These are phyloP conservation scores for Neostapfia colusana DNA, from an alignment of 176 grass and related monocot species.

Conservation along the genomic window DNA sequence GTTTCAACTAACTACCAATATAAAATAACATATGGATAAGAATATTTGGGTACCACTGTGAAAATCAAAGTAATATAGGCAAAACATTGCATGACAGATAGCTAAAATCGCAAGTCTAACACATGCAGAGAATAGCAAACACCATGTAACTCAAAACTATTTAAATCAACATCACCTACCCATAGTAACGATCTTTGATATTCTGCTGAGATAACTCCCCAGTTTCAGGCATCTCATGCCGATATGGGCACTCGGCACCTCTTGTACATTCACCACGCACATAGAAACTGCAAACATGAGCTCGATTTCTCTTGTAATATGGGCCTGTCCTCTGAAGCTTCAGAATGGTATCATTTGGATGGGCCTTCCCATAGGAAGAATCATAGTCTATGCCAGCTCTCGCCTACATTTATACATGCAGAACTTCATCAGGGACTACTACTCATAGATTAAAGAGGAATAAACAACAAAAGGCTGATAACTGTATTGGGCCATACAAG, in stretches of 20 bases:
- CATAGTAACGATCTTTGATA: slow-evolving; percentile 98
- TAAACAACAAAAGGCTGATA: not conserved
- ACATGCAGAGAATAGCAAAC: not conserved
- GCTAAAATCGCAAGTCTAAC: not conserved
- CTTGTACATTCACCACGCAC: slow-evolving; percentile 94
- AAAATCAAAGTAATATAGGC: not conserved
- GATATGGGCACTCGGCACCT: slow-evolving; percentile 93
- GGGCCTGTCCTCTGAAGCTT: slow-evolving; percentile 95
- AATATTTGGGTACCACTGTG: not conserved
- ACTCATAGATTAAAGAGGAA: slow-evolving; percentile 7
- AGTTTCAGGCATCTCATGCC: slow-evolving; percentile 99
- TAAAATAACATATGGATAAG: not conserved
- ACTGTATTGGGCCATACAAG: not conserved
- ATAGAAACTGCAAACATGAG: slow-evolving; percentile 98
- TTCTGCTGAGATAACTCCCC: slow-evolving; percentile 98
- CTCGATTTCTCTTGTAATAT: slow-evolving; percentile 97
- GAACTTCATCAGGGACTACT: not conserved
- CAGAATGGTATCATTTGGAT: slow-evolving; percentile 86
- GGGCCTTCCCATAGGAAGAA: slow-evolving; percentile 77
- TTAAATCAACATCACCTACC: slow-evolving; percentile 56
- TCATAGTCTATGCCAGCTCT: slow-evolving; percentile 96
- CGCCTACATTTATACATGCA: slow-evolving; percentile 53
- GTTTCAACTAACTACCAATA: slow-evolving; percentile 15
- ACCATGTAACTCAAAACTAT: slow-evolving; percentile 4
- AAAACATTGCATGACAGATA: not conserved